Percentiles rank a stretch among this genome's conserved stretches.
Evolutionary conservation across 164 flowering plant genomes (phyloP).

Genomic region (Vitis amurensis): DNA sequence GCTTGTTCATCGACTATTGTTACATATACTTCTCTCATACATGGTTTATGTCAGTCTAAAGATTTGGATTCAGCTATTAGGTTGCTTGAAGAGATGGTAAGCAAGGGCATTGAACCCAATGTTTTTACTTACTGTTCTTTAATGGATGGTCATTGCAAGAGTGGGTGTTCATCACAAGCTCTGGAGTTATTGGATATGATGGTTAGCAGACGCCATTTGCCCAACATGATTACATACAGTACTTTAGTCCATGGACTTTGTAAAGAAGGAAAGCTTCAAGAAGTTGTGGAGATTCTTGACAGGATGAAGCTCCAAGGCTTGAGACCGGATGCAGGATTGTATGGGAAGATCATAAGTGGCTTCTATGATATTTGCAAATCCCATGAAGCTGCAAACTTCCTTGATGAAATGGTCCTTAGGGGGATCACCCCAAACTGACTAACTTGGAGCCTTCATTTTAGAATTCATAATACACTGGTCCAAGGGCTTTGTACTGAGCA

Average conservation of each 20-base stretch:
- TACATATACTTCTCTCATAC: slow-evolving; percentile 72
- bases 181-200: slow-evolving; percentile 61
- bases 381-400: slow-evolving; percentile 80
- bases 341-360: slow-evolving; percentile 64
- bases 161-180: slow-evolving; percentile 58
- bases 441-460: slow-evolving; percentile 72
- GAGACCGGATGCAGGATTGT: slow-evolving; percentile 86
- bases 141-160: slow-evolving; percentile 87
- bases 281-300: slow-evolving; percentile 74
- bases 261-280: slow-evolving; percentile 58
- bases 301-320: slow-evolving; percentile 92
- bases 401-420: slow-evolving; percentile 86
- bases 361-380: slow-evolving; percentile 60
- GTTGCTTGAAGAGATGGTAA: slow-evolving; percentile 64
- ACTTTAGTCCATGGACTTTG: slow-evolving; percentile 74
- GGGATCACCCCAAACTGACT: slow-evolving; percentile 62
- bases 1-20: slow-evolving; percentile 74
- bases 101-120: slow-evolving; percentile 72
- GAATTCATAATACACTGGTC: slow-evolving; percentile 63
- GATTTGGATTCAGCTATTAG: slow-evolving; percentile 55
- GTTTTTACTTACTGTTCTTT: slow-evolving; percentile 79
- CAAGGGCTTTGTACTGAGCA: slow-evolving; percentile 60
- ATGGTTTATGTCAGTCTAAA: slow-evolving; percentile 62
- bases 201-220: slow-evolving; percentile 38
- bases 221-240: slow-evolving; percentile 71